Conservation (phyloP, 495 filamentous ascomycete genomes). For the Xeromyces bisporus region DNA sequence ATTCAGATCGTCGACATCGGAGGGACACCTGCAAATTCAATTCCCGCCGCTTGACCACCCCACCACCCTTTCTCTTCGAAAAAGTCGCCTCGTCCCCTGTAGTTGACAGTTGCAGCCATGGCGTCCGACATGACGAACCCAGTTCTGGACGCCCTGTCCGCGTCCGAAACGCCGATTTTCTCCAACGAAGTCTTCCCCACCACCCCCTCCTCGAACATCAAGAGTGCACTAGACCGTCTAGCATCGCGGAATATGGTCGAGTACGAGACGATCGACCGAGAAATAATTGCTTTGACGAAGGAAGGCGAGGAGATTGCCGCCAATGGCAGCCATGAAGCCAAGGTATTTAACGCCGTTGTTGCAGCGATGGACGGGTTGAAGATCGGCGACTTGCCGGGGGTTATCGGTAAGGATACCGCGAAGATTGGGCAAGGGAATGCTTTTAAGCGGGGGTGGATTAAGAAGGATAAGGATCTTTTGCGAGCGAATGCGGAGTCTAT, state of each 20-base stretch:
- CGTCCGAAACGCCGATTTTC: conserved; percentile 44
- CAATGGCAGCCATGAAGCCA: conserved; percentile 86
- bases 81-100: conserved; percentile 8
- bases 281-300: conserved; percentile 58
- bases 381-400: conserved; percentile 56
- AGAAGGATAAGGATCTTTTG: conserved; percentile 59
- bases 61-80: conserved; percentile 3
- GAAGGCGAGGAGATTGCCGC: conserved; percentile 64
- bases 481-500: conserved; percentile 47
- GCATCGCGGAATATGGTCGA: conserved; percentile 67
- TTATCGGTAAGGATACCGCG: conserved; percentile 68
- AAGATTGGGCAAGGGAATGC: conserved; percentile 92
- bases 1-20: conserved; percentile 3
- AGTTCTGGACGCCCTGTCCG: conserved; percentile 50
- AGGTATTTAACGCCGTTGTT: conserved; percentile 76
- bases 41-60: conserved; percentile 10
- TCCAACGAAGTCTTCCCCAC: conserved; percentile 65
- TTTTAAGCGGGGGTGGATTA: conserved; percentile 93
- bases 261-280: conserved; percentile 66
- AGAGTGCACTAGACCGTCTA: conserved; percentile 75
- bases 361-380: conserved; percentile 62
- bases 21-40: conserved; percentile 7
- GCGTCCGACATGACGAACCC: conserved; percentile 45
- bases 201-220: conserved; percentile 51
- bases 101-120: conserved; percentile 26